Base-by-base conservation (phyloP, 2,329 filamentous ascomycete genomes). In the Phaeosphaeriaceae sp. region DNA sequence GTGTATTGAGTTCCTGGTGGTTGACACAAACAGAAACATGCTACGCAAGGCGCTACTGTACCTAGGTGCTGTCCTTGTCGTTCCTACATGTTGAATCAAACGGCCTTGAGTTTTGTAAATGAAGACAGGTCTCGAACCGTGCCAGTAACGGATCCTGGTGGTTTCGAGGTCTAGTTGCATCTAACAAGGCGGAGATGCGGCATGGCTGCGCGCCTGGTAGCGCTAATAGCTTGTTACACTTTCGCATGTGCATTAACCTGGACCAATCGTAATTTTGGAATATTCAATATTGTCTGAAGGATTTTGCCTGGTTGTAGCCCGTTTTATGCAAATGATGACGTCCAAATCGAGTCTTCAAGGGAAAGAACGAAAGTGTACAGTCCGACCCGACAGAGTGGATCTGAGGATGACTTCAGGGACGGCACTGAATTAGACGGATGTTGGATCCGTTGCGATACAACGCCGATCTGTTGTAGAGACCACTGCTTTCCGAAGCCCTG, bases 211-310 rank as follows among this genome's bases (percentile, higher is more conserved):
- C 38, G 21, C 30, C 23, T 29, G 30, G 33, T 54, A 60, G 58
- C 49, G 47, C 45, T 36, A 17, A 30, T 48, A 51, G 30, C 53
- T 42, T 37, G 54, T 23, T 38, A 32, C 16, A 41, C 18, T 41
- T 16, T 28, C 16, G 11, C 37, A 11, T 40, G 21, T 60, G 61
- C 63, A 64, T 64, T 54, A 52, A 58, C 56, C 51, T 29, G 36
- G 36, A 41, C 58, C 59, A 65, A 62, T 62, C 29, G 52, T 29
- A 58, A 60, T 59, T 52, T 58, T 53, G 48, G 48, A 53, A 58
- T 61, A 55, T 60, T 45, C 30, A 26, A 28, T 20, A 18, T 44
- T 51, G 38, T 58, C 28, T 50, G 46, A 50, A 42, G 11, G 38
- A 28, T 62, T 60, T 51, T 58, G 49, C 54, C 54, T 54, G 46